Percentiles rank a stretch among this genome's conserved stretches.
Conservation (phyloP, 2,329 filamentous ascomycete species). For the Cercospora beticola region DNA sequence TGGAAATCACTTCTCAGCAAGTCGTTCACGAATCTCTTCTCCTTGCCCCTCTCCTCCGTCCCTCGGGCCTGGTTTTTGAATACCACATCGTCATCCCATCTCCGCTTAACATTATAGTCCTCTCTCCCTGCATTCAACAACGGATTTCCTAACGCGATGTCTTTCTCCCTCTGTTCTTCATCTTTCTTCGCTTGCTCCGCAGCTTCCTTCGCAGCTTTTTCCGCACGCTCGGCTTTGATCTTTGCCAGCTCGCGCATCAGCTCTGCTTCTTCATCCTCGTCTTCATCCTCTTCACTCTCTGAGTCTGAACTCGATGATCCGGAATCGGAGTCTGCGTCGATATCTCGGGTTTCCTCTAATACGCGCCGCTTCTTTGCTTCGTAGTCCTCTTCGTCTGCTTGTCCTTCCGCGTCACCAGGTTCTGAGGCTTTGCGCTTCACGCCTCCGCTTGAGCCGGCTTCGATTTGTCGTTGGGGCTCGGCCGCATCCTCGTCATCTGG, state of each 20-base stretch:
- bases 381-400: conserved; percentile 62
- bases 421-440: conserved; percentile 61
- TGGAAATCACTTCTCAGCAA: conserved; percentile 94
- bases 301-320: conserved; percentile 25
- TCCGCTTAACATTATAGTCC: conserved; percentile 85
- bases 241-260: conserved; percentile 91
- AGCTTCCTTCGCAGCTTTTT: conserved; percentile 78
- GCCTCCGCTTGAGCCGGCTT: conserved; percentile 42
- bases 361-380: conserved; percentile 83
- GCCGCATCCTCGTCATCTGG: conserved; percentile 41
- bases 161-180: conserved; percentile 76
- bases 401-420: conserved; percentile 41
- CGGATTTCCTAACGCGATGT: conserved; percentile 91
- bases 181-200: conserved; percentile 77
- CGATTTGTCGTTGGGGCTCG: conserved; percentile 44
- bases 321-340: conserved; percentile 76
- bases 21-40: conserved; percentile 81
- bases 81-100: conserved; percentile 98
- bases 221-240: conserved; percentile 82
- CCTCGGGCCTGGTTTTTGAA: conserved; percentile 98
- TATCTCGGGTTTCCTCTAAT: conserved; percentile 80
- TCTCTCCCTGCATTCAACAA: conserved; percentile 71
- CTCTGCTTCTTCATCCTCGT: conserved; percentile 79
- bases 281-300: conserved; percentile 68
- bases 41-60: conserved; percentile 84